Base-by-base conservation (phyloP, 129 eudicot species). In the Gnaphalium uliginosum region DNA sequence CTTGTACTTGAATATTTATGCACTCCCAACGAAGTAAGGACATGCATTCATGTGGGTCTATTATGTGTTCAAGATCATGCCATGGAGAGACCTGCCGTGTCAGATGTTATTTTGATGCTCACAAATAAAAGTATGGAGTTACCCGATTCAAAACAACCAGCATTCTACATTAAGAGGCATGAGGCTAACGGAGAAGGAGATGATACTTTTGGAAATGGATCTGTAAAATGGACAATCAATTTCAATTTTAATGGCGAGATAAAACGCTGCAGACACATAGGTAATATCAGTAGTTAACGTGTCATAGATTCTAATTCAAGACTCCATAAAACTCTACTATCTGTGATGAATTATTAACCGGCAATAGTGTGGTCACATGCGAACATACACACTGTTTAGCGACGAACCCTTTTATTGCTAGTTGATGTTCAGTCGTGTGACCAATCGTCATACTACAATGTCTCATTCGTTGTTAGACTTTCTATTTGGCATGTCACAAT, bases 31-130 rank as follows among this genome's bases (percentile, higher is more conserved):
- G 21, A 62, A 62, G 67, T 62, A 62, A 53, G 50, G 78, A 63
- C 67, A 63, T 79, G 83, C 83, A 79, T 79, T 73, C 83, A 79
- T 54, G 78, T 79, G 60, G 76, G 83, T 33, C 78, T 79, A 9
- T 79, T 79, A 37, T 79, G 78, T 37, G 83, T 70, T 63, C 83
- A 79, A 56, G 73, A 79, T 2, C 43, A 53, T 35, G 78, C 75
- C 0, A 39, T 3, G 0, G 61, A 77, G 10, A 56, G 81, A 53
- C 73, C 83, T 0, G 35, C 35, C 13, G 72, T 79, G 69, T 79
- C 81, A 27, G 65, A n/a, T 24, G 54, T 48, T 48, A 48, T 48
- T 48, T 48, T 3, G 15, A 48, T 48, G 54, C 51, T 43, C 3
- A 48, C 54, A 48, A 48, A 13, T 48, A n/a, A 48, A 48, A 10